Percentiles rank a stretch among this genome's conserved stretches.
These are phyloP conservation scores for Narthecium ossifragum DNA, from an alignment of 106 monocot genomes.

Conservation along the genomic window DNA sequence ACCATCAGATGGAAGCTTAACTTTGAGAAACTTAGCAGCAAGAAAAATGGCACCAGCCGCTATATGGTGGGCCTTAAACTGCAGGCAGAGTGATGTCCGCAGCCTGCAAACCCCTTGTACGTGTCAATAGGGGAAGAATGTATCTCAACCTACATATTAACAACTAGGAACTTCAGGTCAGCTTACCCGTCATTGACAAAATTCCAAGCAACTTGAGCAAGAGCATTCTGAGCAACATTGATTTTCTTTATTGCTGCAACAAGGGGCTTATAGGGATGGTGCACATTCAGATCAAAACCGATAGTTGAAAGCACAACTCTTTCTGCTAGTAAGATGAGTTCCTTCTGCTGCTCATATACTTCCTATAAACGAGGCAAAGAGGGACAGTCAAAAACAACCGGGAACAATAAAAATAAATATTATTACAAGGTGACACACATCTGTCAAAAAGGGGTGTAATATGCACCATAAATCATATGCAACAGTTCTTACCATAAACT, in stretches of 20 bases:
- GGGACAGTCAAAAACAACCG: neutral
- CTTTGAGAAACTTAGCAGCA: constrained; percentile 46
- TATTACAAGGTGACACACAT: too few relatives aligned
- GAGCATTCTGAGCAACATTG: constrained; percentile 45
- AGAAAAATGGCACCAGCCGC: constrained; percentile 49
- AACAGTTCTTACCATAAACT: too few relatives aligned
- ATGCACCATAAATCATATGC: too few relatives aligned
- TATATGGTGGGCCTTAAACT: constrained; percentile 48
- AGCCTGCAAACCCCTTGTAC: constrained; percentile 33
- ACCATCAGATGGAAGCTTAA: constrained; percentile 42
- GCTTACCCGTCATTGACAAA: constrained; percentile 50
- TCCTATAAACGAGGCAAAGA: constrained; percentile 12
- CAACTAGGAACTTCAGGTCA: neutral
- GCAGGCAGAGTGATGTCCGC: constrained; percentile 49
- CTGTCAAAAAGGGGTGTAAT: too few relatives aligned
- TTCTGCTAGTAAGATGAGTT: constrained; percentile 36
- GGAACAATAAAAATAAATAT: too few relatives aligned
- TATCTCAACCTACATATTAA: neutral
- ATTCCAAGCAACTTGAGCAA: constrained; percentile 58
- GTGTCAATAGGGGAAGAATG: neutral
- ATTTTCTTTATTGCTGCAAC: constrained; percentile 51
- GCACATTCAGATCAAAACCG: constrained; percentile 44
- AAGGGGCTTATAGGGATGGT: constrained; percentile 40
- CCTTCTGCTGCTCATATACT: constrained; percentile 49
- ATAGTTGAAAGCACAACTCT: constrained; percentile 41